Evolutionary conservation across 495 filamentous ascomycete species (phyloP).

Genomic region (Hyaloscypha bicolor): DNA sequence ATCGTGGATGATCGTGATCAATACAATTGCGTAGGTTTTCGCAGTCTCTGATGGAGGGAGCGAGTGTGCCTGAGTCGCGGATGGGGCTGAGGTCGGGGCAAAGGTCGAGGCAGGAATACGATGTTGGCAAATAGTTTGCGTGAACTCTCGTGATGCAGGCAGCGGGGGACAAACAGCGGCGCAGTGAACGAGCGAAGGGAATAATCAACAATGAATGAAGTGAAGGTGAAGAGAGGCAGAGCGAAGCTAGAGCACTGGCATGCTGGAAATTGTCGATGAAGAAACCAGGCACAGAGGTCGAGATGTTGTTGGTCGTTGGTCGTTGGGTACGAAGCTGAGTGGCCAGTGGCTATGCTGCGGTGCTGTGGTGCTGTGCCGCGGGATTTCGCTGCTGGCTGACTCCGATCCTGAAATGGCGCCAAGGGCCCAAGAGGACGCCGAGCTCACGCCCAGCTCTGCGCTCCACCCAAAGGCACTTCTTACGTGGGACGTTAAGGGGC

Average conservation of each 20-base stretch:
- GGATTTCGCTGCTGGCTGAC: neutral
- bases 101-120: slow-evolving; percentile 1
- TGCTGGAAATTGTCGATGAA: neutral
- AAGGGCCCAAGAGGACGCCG: neutral
- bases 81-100: no score
- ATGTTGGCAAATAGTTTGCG: neutral
- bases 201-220: neutral
- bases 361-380: neutral
- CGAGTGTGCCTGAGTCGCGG: no score
- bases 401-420: neutral
- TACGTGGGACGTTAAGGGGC: no score
- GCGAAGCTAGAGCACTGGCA: neutral
- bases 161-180: neutral
- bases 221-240: neutral
- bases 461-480: no score
- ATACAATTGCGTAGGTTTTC: neutral
- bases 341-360: neutral
- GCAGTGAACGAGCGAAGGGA: neutral
- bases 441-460: no score
- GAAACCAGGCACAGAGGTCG: neutral
- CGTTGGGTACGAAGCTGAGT: neutral
- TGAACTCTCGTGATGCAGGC: neutral
- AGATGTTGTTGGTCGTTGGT: neutral
- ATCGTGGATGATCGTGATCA: slow-evolving; percentile 35
- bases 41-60: neutral